Evolutionary conservation across 129 eudicot species (phyloP).

Genomic region (Kitagawia praeruptora): DNA sequence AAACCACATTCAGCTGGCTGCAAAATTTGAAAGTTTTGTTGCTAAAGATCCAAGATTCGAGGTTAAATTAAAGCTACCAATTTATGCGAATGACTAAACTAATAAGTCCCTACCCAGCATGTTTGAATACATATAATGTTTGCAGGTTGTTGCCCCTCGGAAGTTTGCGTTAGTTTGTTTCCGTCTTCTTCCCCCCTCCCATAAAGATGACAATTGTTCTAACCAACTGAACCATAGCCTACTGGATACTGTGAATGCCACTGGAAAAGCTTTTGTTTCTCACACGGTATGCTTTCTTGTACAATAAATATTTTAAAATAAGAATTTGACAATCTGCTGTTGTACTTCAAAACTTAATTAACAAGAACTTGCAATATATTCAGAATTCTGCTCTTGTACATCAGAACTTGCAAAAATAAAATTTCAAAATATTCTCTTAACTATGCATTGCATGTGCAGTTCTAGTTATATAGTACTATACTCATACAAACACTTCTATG

Average conservation of each 20-base stretch:
- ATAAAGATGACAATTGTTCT: conserved; percentile 29
- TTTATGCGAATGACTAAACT: neutral
- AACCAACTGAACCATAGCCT: conserved; percentile 64
- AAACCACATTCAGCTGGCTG: conserved; percentile 77
- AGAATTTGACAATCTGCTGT: neutral
- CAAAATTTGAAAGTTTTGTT: conserved; percentile 61
- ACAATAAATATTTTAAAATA: neutral
- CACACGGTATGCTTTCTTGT: conserved; percentile 58
- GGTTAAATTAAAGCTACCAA: conserved; percentile 23
- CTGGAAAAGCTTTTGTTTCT: conserved; percentile 77
- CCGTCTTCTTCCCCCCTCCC: conserved; percentile 56
- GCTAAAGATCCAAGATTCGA: conserved; percentile 74
- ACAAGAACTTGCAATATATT: no score
- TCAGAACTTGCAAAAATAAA: neutral
- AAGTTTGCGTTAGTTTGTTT: conserved; percentile 88
- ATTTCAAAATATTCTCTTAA: neutral
- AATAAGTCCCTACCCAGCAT: neutral
- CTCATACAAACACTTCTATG: conserved; percentile 5
- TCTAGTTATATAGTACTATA: neutral
- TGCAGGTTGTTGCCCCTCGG: conserved; percentile 69
- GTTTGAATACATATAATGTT: neutral
- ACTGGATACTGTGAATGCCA: conserved; percentile 74
- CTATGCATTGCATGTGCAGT: neutral
- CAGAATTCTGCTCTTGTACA: neutral
- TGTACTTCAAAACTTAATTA: neutral